Percentiles rank a stretch among this genome's conserved stretches.
phyloP scores from a whole-genome alignment of 495 filamentous ascomycete species.

The Neurospora sp. region DNA sequence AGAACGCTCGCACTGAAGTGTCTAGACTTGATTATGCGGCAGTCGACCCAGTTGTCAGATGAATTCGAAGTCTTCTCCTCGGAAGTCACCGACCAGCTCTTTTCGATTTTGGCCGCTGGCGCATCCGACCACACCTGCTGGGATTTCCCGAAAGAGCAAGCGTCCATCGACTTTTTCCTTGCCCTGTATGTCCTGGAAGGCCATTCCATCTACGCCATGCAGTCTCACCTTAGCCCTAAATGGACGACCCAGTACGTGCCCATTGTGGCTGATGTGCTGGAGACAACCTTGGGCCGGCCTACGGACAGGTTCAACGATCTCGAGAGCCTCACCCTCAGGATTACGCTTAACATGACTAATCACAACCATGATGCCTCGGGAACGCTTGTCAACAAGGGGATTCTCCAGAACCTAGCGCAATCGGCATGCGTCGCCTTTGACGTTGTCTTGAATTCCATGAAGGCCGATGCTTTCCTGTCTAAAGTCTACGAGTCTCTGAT shows the following conservation, averaged over 20 bases:
- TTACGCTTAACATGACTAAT: slow-evolving; percentile 83
- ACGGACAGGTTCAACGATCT: slow-evolving; percentile 22
- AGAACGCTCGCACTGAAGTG: slow-evolving; percentile 53
- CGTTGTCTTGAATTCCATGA: slow-evolving; percentile 33
- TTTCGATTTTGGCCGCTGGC: slow-evolving; percentile 35
- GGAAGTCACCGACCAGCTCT: slow-evolving; percentile 39
- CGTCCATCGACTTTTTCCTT: slow-evolving; percentile 30
- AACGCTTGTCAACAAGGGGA: slow-evolving; percentile 46
- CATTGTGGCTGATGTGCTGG: slow-evolving; percentile 28
- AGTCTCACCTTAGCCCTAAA: slow-evolving; percentile 19
- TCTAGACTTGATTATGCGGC: slow-evolving; percentile 49
- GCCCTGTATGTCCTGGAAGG: slow-evolving; percentile 31
- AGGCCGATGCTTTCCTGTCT: slow-evolving; percentile 25
- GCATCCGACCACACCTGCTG: slow-evolving; percentile 21
- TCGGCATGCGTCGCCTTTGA: slow-evolving; percentile 29
- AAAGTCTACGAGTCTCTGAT: slow-evolving; percentile 59
- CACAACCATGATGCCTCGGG: slow-evolving; percentile 59
- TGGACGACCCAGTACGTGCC: slow-evolving; percentile 34
- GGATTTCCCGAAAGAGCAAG: slow-evolving; percentile 22
- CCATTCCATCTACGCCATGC: slow-evolving; percentile 32
- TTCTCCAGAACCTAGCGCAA: slow-evolving; percentile 46
- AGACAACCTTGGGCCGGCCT: slow-evolving; percentile 22
- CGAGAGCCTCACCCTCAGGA: slow-evolving; percentile 45
- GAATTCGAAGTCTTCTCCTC: slow-evolving; percentile 41
- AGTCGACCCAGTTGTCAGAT: slow-evolving; percentile 39